These are phyloP conservation scores for Pleurotus salmoneostramineus DNA, from an alignment of 768 basidiomycete species.

Conservation along the genomic window DNA sequence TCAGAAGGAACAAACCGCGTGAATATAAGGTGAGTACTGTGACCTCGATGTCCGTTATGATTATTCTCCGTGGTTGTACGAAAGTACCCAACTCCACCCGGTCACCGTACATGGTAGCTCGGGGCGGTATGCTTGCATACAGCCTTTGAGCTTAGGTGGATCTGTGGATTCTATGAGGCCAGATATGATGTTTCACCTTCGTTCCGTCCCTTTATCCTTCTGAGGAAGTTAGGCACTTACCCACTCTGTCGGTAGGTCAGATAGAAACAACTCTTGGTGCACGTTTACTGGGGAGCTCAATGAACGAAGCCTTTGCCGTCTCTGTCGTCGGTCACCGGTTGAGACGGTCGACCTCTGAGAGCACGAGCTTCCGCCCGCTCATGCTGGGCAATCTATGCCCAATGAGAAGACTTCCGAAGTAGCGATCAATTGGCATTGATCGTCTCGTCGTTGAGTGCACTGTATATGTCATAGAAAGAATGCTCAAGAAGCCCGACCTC, in stretches of 20 bases:
- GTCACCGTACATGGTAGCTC: slow-evolving; percentile 14
- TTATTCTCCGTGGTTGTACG: slow-evolving; percentile 67
- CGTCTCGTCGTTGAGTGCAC: too few species aligned
- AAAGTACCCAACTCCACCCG: slow-evolving; percentile 23
- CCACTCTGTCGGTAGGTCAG: background rate
- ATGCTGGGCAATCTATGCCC: too few species aligned
- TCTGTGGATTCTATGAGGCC: slow-evolving; percentile 77
- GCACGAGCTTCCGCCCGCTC: too few species aligned
- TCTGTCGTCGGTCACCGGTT: too few species aligned
- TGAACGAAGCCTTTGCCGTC: too few species aligned
- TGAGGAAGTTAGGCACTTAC: background rate
- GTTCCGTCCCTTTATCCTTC: background rate
- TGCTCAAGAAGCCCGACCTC: too few species aligned
- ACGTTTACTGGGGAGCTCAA: too few species aligned
- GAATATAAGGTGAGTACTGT: background rate
- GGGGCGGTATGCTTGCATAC: slow-evolving; percentile 36
- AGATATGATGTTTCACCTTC: slow-evolving; percentile 65
- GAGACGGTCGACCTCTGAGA: too few species aligned
- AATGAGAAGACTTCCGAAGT: too few species aligned
- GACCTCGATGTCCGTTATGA: slow-evolving; percentile 31
- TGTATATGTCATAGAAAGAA: too few species aligned
- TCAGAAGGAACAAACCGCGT: background rate
- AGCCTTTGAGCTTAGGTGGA: slow-evolving; percentile 29
- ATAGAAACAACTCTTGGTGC: background rate
- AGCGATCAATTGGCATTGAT: too few species aligned